Evolutionary conservation across 306 rosid genomes (phyloP).

Genomic region (Ormosia emarginata): DNA sequence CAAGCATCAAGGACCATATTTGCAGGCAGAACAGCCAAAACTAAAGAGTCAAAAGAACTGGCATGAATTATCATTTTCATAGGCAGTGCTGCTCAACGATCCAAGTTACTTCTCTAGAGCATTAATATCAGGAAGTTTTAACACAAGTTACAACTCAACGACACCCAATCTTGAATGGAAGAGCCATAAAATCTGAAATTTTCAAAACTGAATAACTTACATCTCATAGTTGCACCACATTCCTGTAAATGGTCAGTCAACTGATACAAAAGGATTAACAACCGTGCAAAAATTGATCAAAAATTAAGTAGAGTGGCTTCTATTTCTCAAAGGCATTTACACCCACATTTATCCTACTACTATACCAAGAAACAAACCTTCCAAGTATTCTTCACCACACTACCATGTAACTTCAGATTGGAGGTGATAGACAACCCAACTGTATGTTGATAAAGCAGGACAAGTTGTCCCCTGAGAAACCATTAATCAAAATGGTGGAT

Average conservation of each 20-base stretch:
- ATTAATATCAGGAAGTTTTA: background rate
- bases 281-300: background rate
- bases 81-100: background rate
- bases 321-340: slow-evolving; percentile 19
- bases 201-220: background rate
- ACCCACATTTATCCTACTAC: slow-evolving; percentile 19
- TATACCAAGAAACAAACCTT: slow-evolving; percentile 1
- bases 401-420: background rate
- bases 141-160: background rate
- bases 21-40: background rate
- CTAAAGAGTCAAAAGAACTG: background rate
- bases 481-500: background rate
- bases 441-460: slow-evolving; percentile 3
- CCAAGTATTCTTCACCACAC: slow-evolving; percentile 1
- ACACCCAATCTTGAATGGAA: background rate
- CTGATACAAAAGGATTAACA: slow-evolving; percentile 32
- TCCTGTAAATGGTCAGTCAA: background rate
- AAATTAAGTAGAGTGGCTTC: background rate
- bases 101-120: background rate
- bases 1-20: background rate
- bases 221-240: slow-evolving; percentile 3
- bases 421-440: slow-evolving; percentile 11
- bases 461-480: slow-evolving; percentile 1
- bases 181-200: background rate
- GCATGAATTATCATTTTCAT: slow-evolving; percentile 1